Base-by-base conservation (phyloP, 805 yeast species). In the Saturnispora silvae region DNA sequence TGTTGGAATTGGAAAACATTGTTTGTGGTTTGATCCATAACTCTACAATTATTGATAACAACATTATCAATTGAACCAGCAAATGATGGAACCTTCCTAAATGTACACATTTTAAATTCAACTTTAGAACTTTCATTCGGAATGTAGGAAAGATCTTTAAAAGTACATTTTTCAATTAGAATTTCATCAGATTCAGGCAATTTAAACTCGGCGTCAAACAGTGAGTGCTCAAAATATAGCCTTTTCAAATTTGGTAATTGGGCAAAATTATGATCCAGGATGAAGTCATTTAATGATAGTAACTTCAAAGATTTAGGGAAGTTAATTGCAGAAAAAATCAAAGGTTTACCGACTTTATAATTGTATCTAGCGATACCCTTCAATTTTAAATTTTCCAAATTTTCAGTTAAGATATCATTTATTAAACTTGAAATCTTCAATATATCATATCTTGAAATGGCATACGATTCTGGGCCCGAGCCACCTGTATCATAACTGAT, bases 81-180 rank as follows among this genome's bases (percentile, higher is more conserved):
- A 32, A 51, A 53, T 23, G 42, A 45, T 20, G 57, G 58, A 20
- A 52, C 36, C 39, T 49, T 51, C 28, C 56, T 40, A 29, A 53
- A 53, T 13, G 58, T 53, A 35, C 58, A 53, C 57, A 53, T 51
- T 41, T 51, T 53, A 40, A 53, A 53, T 35, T 52, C 56, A 29
- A 52, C 47, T 34, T 43, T 50, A 5, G 35, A 38, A 18, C 49
- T 44, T 3, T 23, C 14, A 1, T 41, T 13, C 3, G 58, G 57
- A 16, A 53, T 25, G 26, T 45, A 45, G 14, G 46, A 45, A 18
- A 53, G 43, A 38, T 53, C 58, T 35, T 53, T 53, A 29, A 52
- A 53, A 5, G 57, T 53, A 43, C 57, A 52, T 34, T 53, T 53
- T 38, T 53, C 58, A 33, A 53, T 53, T 16, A 50, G 37, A 33